Evolutionary conservation across 1,284 basidiomycete genomes (phyloP), one percentile per base, ranked within the genome.

Genomic region (Bondarzewia mesenterica): DNA sequence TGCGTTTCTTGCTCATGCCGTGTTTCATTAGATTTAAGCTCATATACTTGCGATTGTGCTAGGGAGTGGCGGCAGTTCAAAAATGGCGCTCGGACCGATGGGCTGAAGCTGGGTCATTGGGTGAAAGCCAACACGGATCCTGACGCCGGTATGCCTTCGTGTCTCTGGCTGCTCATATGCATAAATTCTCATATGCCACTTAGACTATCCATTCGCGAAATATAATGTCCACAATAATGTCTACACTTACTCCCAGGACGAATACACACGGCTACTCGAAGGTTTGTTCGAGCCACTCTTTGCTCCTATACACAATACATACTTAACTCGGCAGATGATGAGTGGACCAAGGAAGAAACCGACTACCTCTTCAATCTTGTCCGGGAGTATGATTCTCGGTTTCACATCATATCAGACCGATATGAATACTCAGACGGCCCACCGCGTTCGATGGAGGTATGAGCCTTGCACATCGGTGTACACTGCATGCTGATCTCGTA

Each of bases 271-370:
- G 29, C 76, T 86, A 54, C 71, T 98, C 2, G 77, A 87, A 67
- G 88, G 89, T 86, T 29, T n/a, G 4, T 36, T 35, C 42, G 15
- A 25, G 20, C 16, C 16, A 27, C 23, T 23, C n/a, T 46, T 14
- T 46, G 3, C 37, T 21, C 38, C 20, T 37, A 27, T 26, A 44
- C 20, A 26, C 35, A 26, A 35, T 16, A 32, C 38, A 44, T 27
- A 36, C 37, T 12, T 52, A 15, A 39, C 22, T 38, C 20, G 18
- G 3, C 40, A 83, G 93, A 98, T 62, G 72, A 73, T 15, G 83
- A 87, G 50, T 99, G 96, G 96, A 81, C 90, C 0, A 87, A 87
- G 56, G 91, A 94, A 58, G 94, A 99, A 69, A 98, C 96, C 0
- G 88, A 93, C 61, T 93, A 98, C 61, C 75, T 99, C 0, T 95